Percentiles rank a stretch among this genome's conserved stretches.
These are phyloP conservation scores for Bothriochloa decipiens DNA, from an alignment of 176 grass and related monocot genomes.

Conservation along the genomic window DNA sequence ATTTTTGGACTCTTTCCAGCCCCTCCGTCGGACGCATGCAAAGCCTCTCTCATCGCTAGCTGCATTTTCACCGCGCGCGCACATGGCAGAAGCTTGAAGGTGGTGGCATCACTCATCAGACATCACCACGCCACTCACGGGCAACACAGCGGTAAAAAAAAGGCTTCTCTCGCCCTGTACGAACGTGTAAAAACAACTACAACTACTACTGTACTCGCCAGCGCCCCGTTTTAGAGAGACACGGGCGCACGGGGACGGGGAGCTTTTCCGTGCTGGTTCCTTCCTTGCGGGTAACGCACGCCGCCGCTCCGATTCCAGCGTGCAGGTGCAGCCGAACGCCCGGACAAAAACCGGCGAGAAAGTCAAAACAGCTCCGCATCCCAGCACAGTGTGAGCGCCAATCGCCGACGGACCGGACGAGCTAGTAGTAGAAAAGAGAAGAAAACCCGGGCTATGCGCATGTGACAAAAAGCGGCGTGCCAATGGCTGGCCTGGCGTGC, in stretches of 20 bases:
- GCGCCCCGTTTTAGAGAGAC: no score
- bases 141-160: constrained; percentile 24
- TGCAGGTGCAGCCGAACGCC: neutral
- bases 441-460: neutral
- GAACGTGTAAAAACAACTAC: neutral
- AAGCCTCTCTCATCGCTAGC: neutral
- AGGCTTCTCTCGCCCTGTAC: neutral
- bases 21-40: neutral
- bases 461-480: constrained; percentile 11
- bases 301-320: neutral
- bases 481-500: neutral
- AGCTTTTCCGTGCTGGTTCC: neutral
- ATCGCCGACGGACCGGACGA: neutral
- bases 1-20: neutral
- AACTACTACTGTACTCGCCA: no score
- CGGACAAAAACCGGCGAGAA: neutral
- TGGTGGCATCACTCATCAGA: no score
- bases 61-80: constrained; percentile 28
- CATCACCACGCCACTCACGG: constrained; percentile 22
- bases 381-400: neutral
- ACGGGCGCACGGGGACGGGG: neutral
- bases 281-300: neutral
- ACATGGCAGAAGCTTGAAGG: neutral
- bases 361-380: constrained; percentile 19
- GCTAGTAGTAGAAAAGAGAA: no score